Evolutionary conservation across 371 early-diverging fungal species (phyloP).

Genomic region (Lichtheimia ornata): DNA sequence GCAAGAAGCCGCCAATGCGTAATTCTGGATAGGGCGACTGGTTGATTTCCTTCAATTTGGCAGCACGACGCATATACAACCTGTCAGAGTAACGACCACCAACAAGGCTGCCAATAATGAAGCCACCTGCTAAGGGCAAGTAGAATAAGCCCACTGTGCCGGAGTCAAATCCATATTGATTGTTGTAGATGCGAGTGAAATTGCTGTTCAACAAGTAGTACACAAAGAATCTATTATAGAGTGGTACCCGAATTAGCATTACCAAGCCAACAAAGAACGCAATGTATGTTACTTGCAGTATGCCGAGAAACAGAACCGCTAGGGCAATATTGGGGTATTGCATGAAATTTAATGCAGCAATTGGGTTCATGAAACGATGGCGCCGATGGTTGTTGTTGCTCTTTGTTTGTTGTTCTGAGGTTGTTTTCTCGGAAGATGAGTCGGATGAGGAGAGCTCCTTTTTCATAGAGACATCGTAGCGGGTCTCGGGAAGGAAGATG

Average conservation of each 20-base stretch:
- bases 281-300: constrained; percentile 31
- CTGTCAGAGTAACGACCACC: constrained; percentile 43
- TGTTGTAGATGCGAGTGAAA: constrained; percentile 24
- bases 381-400: not conserved
- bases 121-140: constrained; percentile 26
- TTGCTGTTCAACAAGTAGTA: constrained; percentile 26
- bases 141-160: constrained; percentile 31
- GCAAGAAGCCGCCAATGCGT: constrained; percentile 31
- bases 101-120: constrained; percentile 34
- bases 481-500: constrained; percentile 47
- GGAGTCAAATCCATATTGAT: constrained; percentile 27
- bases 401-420: not conserved
- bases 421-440: no score
- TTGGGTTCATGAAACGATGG: constrained; percentile 18
- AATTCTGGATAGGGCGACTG: constrained; percentile 32
- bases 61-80: constrained; percentile 23
- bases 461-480: not conserved
- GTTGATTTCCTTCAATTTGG: constrained; percentile 14
- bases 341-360: constrained; percentile 30
- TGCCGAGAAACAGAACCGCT: constrained; percentile 26
- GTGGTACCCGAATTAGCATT: not conserved
- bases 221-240: constrained; percentile 19
- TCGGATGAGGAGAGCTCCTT: no score
- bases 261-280: not conserved
- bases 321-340: constrained; percentile 34